A percentile compares a stretch with the other conserved stretches of the same genome.
Conservation (phyloP, 345 rosid genomes). For the Ceriops tagal region DNA sequence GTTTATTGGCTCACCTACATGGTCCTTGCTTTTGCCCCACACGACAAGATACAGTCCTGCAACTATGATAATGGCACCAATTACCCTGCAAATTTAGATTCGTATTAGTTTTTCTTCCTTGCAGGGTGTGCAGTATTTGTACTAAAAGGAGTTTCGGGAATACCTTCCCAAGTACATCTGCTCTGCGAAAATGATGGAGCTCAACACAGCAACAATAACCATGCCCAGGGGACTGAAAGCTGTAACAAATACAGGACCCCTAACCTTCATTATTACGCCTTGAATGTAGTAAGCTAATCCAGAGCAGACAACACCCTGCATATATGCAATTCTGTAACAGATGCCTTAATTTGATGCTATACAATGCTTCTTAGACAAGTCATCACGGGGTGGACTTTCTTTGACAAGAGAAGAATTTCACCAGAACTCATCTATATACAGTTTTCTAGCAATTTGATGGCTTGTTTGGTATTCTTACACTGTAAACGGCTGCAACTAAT, state of each 20-base stretch:
- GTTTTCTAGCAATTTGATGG: neutral
- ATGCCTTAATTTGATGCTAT: neutral
- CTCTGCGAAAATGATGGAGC: conserved; percentile 6
- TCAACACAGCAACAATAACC: conserved; percentile 6
- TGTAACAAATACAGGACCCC: conserved; percentile 8
- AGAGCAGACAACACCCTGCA: conserved; percentile 69
- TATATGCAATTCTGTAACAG: neutral
- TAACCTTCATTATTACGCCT: conserved; percentile 6
- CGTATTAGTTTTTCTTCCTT: neutral
- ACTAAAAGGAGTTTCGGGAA: too few species aligned
- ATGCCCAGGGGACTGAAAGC: conserved; percentile 13
- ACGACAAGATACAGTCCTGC: conserved; percentile 76
- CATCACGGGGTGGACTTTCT: too few species aligned
- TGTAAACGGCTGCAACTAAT: conserved; percentile 57
- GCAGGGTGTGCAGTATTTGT: too few species aligned
- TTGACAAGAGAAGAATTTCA: too few species aligned
- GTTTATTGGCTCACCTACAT: conserved; percentile 23
- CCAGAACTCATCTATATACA: too few species aligned
- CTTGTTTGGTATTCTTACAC: conserved; percentile 45
- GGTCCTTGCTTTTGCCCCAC: conserved; percentile 84
- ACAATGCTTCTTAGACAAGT: neutral
- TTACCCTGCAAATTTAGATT: conserved; percentile 45
- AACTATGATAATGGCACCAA: conserved; percentile 69
- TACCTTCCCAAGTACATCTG: conserved; percentile 9
- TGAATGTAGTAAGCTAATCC: neutral